Base-by-base conservation (phyloP, 2,329 filamentous ascomycete genomes). In the Capronia epimyces region DNA sequence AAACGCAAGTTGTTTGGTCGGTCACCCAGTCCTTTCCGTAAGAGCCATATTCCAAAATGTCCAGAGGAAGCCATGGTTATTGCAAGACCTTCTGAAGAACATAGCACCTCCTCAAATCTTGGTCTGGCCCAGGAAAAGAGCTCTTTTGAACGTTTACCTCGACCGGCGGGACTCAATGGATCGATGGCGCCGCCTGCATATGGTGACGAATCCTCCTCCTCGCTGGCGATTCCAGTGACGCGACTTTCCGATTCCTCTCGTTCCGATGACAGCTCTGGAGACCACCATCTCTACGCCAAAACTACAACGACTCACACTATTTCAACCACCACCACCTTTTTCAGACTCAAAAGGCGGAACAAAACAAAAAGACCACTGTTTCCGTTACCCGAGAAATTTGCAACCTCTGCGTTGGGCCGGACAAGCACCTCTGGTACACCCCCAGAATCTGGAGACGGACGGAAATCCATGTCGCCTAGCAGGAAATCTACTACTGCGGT, bases 241-340 rank as follows among this genome's bases (percentile, higher is more conserved):
- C 76, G 87, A 34, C 71, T 86, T 22, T 93, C 87, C 3, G 91
- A 96, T 63, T 96, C 91, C 1, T 95, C 89, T 1, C 81, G 87
- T 59, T 96, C 91, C 22, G 90, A 96, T 67, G 86, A 81, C 39
- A 95, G 87, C 69, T 87, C 84, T 13, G 81, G 77, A 36, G 84
- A 90, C 62, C 78, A 78, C 60, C 74, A 75, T 34, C 71, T 80
- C 43, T 80, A 79, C 67, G 77, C 75, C 43, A 78, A 72, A 57
- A 78, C 76, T 46, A 83, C 76, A 39, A 83, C 81, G 5, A 84
- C 82, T 9, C 81, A 86, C 56, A 79, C 80, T 4, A 83, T 79
- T 29, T 75, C 79, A 22, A 79, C 80, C 6, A 83, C 79, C 25
- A 86, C 78, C 18, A 84, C 84, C 21, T 88, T 95, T 65, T 95